Base-by-base conservation (phyloP, 352 stramenopile species). In the Globisporangium camurandrum region DNA sequence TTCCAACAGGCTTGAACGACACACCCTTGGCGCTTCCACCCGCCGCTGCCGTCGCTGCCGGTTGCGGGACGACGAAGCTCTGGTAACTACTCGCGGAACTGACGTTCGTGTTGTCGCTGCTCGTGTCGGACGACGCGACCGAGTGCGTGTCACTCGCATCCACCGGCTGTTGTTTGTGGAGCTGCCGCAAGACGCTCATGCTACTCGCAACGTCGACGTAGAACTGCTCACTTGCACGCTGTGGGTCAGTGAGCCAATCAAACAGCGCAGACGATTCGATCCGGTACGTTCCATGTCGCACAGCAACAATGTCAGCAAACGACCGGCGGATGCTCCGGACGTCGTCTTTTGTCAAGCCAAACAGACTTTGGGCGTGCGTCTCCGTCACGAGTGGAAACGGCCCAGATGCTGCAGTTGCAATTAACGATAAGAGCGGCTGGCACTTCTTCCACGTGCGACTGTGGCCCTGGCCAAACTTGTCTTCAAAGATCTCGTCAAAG, bases 401-500 rank as follows among this genome's bases (percentile, higher is more conserved):
- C 1, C 81, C 75, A 4, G 71, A 66, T 8, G 83, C 75, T 30
- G 83, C 75, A 5, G 75, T 68, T 7, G 88, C 69, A 52, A 91
- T 79, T 33, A 89, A 65, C 55, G 87, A 57, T 2, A 93, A 59
- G 36, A 91, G 66, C 9, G 77, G 79, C 24, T 88, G 71, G 1
- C 66, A 79, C 57, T 90, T 90, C 31, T 66, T 64, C 83, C 83
- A 93, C n/a, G 87, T 49, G 20, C 80, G 83, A n/a, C 56, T 75
- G 20, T 67, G 74, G 12, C 75, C 80, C 26, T 83, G 69, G 26
- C 83, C 83, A 46, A 91, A 93, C 61, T 93, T 93, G 56, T 93
- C 83, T 45, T 93, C 75, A 42, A 93, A 93, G 37, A 93, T 90
- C 57, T 89, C 75, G 2, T 71, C 68, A 49, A 85, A 91, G 48